Percentiles rank a stretch among this genome's conserved stretches.
phyloP scores from a whole-genome alignment of 345 rosid species.

The Eucalyptus cloeziana region DNA sequence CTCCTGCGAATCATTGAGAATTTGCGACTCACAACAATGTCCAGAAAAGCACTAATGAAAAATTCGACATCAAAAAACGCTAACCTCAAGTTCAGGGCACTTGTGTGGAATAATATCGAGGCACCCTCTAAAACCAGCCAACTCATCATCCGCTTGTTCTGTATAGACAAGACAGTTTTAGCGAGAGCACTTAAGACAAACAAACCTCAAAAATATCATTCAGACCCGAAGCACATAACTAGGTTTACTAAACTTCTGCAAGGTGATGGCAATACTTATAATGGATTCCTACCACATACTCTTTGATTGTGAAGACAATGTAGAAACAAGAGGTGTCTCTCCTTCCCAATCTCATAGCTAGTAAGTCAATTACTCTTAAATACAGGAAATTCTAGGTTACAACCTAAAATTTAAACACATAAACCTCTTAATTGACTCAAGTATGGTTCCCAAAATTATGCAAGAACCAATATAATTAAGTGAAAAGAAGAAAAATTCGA shows the following conservation, averaged over 20 bases:
- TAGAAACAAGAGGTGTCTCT: background rate
- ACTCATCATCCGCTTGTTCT: conserved; percentile 55
- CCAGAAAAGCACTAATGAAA: background rate
- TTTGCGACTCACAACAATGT: background rate
- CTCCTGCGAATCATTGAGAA: conserved; percentile 1
- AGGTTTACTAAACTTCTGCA: background rate
- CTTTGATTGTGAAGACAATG: background rate
- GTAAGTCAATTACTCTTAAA: background rate
- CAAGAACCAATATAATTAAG: background rate
- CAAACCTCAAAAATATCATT: background rate
- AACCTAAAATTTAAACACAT: background rate
- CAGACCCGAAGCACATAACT: background rate
- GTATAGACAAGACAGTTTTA: conserved; percentile 1
- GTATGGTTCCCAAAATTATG: background rate
- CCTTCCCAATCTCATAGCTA: background rate
- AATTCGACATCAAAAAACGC: background rate
- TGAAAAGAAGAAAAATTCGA: background rate
- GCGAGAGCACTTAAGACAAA: background rate
- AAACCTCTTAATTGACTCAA: background rate
- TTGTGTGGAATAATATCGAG: conserved; percentile 32
- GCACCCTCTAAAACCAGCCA: conserved; percentile 48
- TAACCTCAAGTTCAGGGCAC: conserved; percentile 19
- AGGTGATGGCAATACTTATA: background rate
- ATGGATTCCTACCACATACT: background rate
- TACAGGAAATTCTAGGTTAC: background rate